A percentile compares a stretch with the other conserved stretches of the same genome.
phyloP scores from a whole-genome alignment of 1,284 basidiomycete genomes.

The Cryptococcus amylolentus region DNA sequence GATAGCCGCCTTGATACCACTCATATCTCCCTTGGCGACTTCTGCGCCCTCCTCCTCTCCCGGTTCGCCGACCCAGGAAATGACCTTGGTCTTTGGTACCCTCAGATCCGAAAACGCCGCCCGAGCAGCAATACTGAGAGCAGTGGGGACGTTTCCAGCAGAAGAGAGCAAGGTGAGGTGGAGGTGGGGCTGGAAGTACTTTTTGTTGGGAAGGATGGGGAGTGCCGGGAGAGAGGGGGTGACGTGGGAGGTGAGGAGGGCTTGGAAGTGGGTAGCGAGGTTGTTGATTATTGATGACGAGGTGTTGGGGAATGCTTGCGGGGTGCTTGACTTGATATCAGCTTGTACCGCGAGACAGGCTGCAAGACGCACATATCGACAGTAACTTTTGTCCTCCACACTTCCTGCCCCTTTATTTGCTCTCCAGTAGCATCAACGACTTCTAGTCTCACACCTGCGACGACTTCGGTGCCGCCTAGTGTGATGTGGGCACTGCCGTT shows the following conservation, averaged over 20 bases:
- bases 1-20: conserved; percentile 47
- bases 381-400: conserved; percentile 41
- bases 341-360: not conserved
- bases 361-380: conserved; percentile 45
- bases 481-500: conserved; percentile 44
- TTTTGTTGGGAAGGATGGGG: conserved; percentile 38
- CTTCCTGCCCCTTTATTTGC: conserved; percentile 16
- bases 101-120: conserved; percentile 41
- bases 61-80: conserved; percentile 34
- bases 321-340: conserved; percentile 27
- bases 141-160: conserved; percentile 30
- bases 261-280: conserved; percentile 35
- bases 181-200: conserved; percentile 46
- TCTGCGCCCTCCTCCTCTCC: conserved; percentile 19
- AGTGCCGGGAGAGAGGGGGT: conserved; percentile 41
- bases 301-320: conserved; percentile 42
- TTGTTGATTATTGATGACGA: conserved; percentile 20
- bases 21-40: conserved; percentile 30
- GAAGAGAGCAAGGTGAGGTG: conserved; percentile 44
- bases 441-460: conserved; percentile 47
- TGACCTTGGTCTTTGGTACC: conserved; percentile 41
- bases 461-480: conserved; percentile 42
- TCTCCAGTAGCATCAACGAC: conserved; percentile 33
- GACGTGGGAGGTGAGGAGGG: conserved; percentile 42
- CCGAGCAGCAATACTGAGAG: conserved; percentile 40